Percentiles rank a stretch among this genome's conserved stretches.
phyloP scores from a whole-genome alignment of 345 rosid genomes.

The Eucalyptus pauciflora region DNA sequence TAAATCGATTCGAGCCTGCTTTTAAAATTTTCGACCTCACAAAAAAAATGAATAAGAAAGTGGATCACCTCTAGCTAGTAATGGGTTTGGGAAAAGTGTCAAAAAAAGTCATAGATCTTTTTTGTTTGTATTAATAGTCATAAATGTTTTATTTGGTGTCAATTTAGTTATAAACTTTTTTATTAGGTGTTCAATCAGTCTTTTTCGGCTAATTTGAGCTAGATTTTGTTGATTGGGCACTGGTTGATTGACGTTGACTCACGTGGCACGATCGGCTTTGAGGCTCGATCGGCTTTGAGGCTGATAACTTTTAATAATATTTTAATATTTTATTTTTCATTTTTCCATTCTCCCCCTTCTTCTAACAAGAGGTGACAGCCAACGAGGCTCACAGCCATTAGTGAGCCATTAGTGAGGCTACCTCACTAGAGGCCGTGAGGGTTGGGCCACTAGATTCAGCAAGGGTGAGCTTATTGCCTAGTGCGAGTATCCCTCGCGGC shows the following conservation, averaged over 20 bases:
- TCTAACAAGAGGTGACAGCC: fast-evolving
- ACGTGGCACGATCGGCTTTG: fast-evolving
- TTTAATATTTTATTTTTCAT: no score
- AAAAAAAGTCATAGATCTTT: no score
- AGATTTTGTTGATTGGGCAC: no score
- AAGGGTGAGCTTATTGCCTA: no score
- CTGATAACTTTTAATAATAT: no score
- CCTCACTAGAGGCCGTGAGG: fast-evolving
- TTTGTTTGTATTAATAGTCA: fast-evolving
- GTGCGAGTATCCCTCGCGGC: fast-evolving
- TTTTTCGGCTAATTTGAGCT: fast-evolving
- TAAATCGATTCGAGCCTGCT: background rate
- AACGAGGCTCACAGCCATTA: fast-evolving
- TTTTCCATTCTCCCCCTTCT: no score
- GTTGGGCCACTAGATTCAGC: no score
- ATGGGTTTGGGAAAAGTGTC: background rate
- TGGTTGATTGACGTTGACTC: fast-evolving
- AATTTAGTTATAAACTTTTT: fast-evolving
- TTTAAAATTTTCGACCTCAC: background rate
- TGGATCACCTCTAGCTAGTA: background rate
- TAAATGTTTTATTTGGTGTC: no score
- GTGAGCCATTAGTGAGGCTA: no score
- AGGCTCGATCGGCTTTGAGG: fast-evolving
- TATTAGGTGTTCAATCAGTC: fast-evolving
- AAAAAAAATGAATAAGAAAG: background rate